Evolutionary conservation across 192 early-diverging fungal genomes (phyloP), one percentile per base, ranked within the genome.

Genomic region (Coemansia sp.): DNA sequence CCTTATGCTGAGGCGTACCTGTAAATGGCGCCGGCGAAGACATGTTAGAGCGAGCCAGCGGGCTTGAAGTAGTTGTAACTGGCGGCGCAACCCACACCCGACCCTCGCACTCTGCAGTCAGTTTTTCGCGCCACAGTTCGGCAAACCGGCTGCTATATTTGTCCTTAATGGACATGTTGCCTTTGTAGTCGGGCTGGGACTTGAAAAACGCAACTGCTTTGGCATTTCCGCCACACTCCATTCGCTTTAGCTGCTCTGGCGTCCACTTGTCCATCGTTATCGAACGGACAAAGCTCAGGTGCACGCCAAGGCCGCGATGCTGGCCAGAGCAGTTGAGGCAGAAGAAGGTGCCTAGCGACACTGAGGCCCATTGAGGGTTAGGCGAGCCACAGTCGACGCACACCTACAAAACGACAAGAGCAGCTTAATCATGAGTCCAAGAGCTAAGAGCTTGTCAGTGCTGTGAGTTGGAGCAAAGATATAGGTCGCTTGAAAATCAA

Each of bases 231-330:
- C 95, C 97, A 49, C 88, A 73, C 83, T 90, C 84, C 96, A 99
- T 99, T 61, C 95, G 91, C 74, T 93, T 95, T 62, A 95, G 80
- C 77, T 99, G 97, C 78, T 98, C 95, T 33, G 93, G 89, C 40
- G 87, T 90, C 96, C 96, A 99, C 70, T 92, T 92, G 81, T 99
- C 97, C 97, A 99, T 99, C 5, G 91, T 91, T 63, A 99, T 92
- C 3, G 97, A 99, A n/a, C 97, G 90, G 47, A 99, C 97, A 88
- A 99, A 99, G 77, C 90, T 92, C 71, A 90, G 79, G 62, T 91
- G 88, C 32, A 91, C 87, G 69, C 94, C 93, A 47, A 95, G 86
- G 0, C 90, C 90, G 53, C 94, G 87, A 85, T 98, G 94, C 43
- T 93, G 87, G 21, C 94, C 94, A 26, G 94, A 95, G 80, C 96